Conservation (phyloP, 768 basidiomycete species). For the Ramaria rubella region DNA sequence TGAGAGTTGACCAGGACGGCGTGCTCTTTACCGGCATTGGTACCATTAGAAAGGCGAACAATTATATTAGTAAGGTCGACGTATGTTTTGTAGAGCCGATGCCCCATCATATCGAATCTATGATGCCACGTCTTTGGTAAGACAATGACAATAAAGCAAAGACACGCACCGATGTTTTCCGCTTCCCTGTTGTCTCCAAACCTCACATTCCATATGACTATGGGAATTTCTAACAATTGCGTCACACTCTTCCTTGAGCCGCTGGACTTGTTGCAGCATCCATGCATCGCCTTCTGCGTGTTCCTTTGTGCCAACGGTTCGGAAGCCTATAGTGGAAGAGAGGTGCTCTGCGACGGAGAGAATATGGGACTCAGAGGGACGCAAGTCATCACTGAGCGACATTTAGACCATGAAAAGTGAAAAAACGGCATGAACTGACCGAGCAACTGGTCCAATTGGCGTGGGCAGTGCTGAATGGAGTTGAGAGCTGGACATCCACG, state of each 20-base stretch:
- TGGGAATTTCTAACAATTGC: slow-evolving; percentile 31
- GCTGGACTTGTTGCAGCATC: slow-evolving; percentile 63
- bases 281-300: slow-evolving; percentile 81
- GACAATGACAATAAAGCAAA: background rate
- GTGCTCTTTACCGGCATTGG: slow-evolving; percentile 63
- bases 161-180: slow-evolving; percentile 74
- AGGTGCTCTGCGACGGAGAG: slow-evolving; percentile 57
- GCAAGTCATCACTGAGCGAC: slow-evolving; percentile 5
- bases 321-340: slow-evolving; percentile 83
- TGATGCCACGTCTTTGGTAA: background rate
- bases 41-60: slow-evolving; percentile 77
- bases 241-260: slow-evolving; percentile 58
- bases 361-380: slow-evolving; percentile 62
- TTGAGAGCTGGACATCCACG: background rate
- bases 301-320: slow-evolving; percentile 87
- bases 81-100: slow-evolving; percentile 76
- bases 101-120: slow-evolving; percentile 90
- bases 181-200: slow-evolving; percentile 85
- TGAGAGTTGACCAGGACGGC: slow-evolving; percentile 86
- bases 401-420: background rate
- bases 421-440: background rate
- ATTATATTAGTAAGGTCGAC: slow-evolving; percentile 84
- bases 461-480: background rate
- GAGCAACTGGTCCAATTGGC: slow-evolving; percentile 7
- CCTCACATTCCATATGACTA: slow-evolving; percentile 77